These are phyloP conservation scores for Candida sanyiensis DNA, from an alignment of 805 yeast species.

Conservation along the genomic window DNA sequence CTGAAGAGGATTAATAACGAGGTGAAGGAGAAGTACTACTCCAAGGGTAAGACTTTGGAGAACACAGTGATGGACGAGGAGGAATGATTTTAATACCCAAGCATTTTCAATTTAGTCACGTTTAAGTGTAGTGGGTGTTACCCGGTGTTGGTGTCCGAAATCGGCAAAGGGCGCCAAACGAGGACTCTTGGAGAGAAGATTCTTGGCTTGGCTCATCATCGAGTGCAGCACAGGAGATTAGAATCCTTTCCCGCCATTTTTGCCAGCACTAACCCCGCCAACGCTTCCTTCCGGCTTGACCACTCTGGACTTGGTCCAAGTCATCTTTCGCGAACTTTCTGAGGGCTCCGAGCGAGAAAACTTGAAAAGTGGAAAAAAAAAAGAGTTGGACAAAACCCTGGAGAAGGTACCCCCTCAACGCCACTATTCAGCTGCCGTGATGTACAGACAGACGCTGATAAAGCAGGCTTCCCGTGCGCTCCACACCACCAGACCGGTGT, in stretches of 20 bases:
- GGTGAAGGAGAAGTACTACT: conserved; percentile 54
- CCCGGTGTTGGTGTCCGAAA: too few relatives aligned
- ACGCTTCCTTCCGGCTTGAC: background rate
- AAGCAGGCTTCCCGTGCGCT: conserved; percentile 18
- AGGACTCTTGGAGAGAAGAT: too few relatives aligned
- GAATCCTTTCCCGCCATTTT: background rate
- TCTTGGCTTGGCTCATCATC: too few relatives aligned
- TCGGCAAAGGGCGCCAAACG: too few relatives aligned
- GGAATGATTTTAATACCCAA: background rate
- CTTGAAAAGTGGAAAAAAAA: conserved; percentile 1
- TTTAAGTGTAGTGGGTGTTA: too few relatives aligned
- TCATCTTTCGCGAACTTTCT: conserved; percentile 1
- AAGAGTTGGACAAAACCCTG: conserved; percentile 1
- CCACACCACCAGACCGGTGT: conserved; percentile 15
- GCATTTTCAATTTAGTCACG: too few relatives aligned
- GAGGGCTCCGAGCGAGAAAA: background rate
- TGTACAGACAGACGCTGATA: conserved; percentile 10
- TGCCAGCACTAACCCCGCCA: background rate
- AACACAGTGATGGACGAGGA: conserved; percentile 11
- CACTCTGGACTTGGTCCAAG: background rate
- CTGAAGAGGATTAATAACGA: conserved; percentile 31
- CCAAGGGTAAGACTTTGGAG: conserved; percentile 50
- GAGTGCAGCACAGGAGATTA: background rate
- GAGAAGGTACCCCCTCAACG: too few relatives aligned
- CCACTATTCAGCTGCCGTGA: too few relatives aligned